These are phyloP conservation scores for Besnoitia besnoiti DNA, from an alignment of 169 alveolate species.

Conservation along the genomic window DNA sequence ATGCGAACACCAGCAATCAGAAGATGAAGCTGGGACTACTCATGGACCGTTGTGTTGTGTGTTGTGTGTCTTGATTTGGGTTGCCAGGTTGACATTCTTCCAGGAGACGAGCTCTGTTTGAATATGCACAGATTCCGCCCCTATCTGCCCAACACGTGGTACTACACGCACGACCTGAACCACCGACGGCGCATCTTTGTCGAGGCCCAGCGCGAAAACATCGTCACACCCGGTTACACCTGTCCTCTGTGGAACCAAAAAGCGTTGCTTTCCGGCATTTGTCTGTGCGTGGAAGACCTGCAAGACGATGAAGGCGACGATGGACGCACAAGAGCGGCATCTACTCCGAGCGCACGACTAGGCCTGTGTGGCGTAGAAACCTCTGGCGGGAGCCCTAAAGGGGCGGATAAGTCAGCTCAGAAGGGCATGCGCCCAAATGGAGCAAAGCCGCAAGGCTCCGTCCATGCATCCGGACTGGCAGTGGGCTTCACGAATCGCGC, in stretches of 20 bases:
- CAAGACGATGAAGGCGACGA: not conserved
- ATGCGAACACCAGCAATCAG: no score
- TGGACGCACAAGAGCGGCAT: not conserved
- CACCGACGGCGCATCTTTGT: slow-evolving; percentile 47
- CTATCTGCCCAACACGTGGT: slow-evolving; percentile 35
- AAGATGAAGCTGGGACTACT: no score
- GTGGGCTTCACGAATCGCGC: no score
- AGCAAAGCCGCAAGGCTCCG: no score
- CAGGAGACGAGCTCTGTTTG: slow-evolving; percentile 54
- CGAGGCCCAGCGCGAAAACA: slow-evolving; percentile 40
- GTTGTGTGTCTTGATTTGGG: not conserved
- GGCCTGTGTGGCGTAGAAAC: no score
- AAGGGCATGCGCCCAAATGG: no score
- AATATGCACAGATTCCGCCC: slow-evolving; percentile 52
- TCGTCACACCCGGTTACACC: slow-evolving; percentile 46
- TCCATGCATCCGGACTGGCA: no score
- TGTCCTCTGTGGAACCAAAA: slow-evolving; percentile 52
- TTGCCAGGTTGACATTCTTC: not conserved
- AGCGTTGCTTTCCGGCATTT: not conserved
- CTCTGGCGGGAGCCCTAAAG: no score
- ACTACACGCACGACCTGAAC: slow-evolving; percentile 33
- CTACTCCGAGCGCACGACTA: no score
- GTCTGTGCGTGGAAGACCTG: not conserved
- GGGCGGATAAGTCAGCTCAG: no score
- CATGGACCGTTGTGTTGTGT: not conserved